Evolutionary conservation across 495 filamentous ascomycete genomes (phyloP).

Genomic region (Aspergillus hancockii): DNA sequence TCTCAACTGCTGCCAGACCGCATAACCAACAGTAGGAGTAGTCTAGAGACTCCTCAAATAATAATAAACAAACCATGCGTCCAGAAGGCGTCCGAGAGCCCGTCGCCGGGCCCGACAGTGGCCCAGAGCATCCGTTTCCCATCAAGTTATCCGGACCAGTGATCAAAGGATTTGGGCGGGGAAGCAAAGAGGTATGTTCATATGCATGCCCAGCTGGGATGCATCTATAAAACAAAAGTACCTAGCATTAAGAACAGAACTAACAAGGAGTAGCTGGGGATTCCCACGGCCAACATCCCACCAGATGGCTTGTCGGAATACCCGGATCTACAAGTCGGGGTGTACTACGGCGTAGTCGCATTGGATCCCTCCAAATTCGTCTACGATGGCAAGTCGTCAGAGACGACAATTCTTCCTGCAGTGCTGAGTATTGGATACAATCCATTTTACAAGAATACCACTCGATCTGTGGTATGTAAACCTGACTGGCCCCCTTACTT

Average conservation of each 20-base stretch:
- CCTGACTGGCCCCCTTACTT: background rate
- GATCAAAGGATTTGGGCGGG: slow-evolving; percentile 90
- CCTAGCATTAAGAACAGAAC: background rate
- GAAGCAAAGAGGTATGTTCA: slow-evolving; percentile 72
- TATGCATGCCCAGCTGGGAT: too few species aligned
- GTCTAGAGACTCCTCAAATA: slow-evolving; percentile 1
- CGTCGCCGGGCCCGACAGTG: slow-evolving; percentile 66
- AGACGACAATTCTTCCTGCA: slow-evolving; percentile 71
- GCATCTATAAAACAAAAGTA: too few species aligned
- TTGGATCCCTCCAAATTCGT: slow-evolving; percentile 45
- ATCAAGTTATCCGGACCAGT: slow-evolving; percentile 79
- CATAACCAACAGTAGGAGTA: background rate
- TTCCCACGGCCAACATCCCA: slow-evolving; percentile 96
- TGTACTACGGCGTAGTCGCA: slow-evolving; percentile 90
- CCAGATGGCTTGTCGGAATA: slow-evolving; percentile 75
- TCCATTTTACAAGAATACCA: slow-evolving; percentile 87
- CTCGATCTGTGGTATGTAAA: slow-evolving; percentile 62
- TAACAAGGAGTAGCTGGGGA: slow-evolving; percentile 64
- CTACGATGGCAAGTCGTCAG: slow-evolving; percentile 16
- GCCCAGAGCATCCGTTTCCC: slow-evolving; percentile 78
- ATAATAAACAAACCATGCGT: slow-evolving; percentile 31
- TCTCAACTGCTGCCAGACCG: background rate
- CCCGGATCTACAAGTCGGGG: slow-evolving; percentile 67
- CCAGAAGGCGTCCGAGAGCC: slow-evolving; percentile 54
- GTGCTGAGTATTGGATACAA: slow-evolving; percentile 97